Conservation (phyloP, 768 basidiomycete genomes). For the Pisolithus microcarpus region DNA sequence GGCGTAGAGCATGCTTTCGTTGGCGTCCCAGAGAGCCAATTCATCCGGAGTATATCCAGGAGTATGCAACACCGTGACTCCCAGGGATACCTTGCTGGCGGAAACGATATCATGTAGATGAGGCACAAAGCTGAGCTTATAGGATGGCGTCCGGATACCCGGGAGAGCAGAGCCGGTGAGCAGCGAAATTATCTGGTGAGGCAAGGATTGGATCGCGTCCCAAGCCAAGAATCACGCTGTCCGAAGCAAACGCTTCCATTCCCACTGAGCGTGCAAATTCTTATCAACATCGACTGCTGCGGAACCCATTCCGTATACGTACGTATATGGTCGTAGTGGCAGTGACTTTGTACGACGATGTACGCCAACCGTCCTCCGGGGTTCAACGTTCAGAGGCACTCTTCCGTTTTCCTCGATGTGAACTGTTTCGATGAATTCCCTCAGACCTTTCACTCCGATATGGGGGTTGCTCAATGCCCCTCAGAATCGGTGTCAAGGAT, state of each 20-base stretch:
- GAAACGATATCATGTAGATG: not conserved
- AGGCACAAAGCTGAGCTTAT: conserved; percentile 26
- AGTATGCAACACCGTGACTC: conserved; percentile 43
- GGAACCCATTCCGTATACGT: not conserved
- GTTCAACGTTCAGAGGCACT: conserved; percentile 40
- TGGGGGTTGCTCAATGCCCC: conserved; percentile 36
- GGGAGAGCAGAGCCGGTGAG: conserved; percentile 33
- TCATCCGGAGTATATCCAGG: conserved; percentile 57
- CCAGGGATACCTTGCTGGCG: conserved; percentile 18
- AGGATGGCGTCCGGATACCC: conserved; percentile 30
- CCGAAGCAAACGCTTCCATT: not conserved
- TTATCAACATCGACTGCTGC: not conserved
- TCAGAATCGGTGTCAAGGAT: conserved; percentile 47
- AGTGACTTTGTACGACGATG: too few species aligned
- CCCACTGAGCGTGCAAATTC: not conserved
- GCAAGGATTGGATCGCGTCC: conserved; percentile 20
- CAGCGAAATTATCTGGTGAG: not conserved
- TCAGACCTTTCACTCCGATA: conserved; percentile 26
- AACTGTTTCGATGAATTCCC: conserved; percentile 45
- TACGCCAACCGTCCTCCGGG: conserved; percentile 27
- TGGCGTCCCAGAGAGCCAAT: conserved; percentile 44
- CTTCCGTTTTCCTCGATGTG: conserved; percentile 25
- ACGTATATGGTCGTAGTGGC: too few species aligned
- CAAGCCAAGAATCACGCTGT: conserved; percentile 36
- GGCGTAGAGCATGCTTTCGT: conserved; percentile 47